phyloP scores from a whole-genome alignment of 176 grass and related monocot genomes.

The Ensete ventricosum region DNA sequence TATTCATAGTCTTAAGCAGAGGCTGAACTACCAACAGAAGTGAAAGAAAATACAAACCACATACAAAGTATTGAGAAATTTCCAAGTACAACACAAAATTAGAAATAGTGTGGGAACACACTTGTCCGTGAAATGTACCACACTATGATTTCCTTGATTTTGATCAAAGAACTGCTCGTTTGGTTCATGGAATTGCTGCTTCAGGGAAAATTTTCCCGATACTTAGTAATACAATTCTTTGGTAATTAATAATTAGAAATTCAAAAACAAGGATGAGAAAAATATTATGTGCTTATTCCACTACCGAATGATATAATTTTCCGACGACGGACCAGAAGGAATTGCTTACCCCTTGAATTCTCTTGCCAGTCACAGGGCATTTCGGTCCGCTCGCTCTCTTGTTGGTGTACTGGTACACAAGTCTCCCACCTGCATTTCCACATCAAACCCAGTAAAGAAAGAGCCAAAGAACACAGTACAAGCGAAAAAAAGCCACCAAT shows the following conservation, averaged over 20 bases:
- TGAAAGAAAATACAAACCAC: too few relatives aligned
- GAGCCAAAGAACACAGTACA: background rate
- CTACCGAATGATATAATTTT: too few relatives aligned
- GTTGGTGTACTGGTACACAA: background rate
- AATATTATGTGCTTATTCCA: too few relatives aligned
- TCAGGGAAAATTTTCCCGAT: too few relatives aligned
- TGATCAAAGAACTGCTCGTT: too few relatives aligned
- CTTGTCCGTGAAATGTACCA: too few relatives aligned
- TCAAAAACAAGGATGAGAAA: too few relatives aligned
- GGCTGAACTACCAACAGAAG: background rate
- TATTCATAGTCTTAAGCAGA: conserved; percentile 2
- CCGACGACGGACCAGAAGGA: background rate
- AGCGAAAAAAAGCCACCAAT: background rate
- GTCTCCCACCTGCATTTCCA: background rate
- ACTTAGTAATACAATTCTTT: too few relatives aligned
- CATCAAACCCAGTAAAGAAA: background rate
- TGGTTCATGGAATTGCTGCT: background rate
- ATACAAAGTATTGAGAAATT: too few relatives aligned
- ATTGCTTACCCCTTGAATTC: background rate
- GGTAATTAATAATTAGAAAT: too few relatives aligned
- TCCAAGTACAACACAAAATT: too few relatives aligned
- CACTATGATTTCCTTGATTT: background rate
- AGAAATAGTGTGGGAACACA: too few relatives aligned
- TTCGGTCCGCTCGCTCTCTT: background rate
- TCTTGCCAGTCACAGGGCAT: background rate